Percentiles rank a stretch among this genome's conserved stretches.
phyloP scores from a whole-genome alignment of 2,329 filamentous ascomycete species.

The Xylaria sp. region DNA sequence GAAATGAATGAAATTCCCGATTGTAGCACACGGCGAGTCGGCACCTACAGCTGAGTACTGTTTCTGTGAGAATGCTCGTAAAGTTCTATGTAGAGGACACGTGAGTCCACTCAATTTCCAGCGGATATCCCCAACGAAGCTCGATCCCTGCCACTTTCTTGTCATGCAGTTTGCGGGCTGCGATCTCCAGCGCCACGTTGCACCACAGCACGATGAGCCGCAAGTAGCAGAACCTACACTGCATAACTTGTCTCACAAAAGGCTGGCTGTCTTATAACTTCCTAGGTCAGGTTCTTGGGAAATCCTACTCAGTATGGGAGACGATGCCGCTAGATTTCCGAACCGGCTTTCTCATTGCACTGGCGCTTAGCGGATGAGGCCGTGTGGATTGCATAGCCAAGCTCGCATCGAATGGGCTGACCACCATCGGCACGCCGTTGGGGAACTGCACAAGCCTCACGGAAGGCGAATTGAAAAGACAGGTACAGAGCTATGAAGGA shows the following conservation, averaged over 20 bases:
- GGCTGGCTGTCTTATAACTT: background rate
- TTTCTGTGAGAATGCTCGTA: background rate
- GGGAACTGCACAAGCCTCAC: conserved; percentile 15
- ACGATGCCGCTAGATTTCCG: background rate
- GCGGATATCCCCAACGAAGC: conserved; percentile 28
- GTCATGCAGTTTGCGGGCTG: background rate
- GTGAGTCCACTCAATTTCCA: background rate
- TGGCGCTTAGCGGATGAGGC: background rate
- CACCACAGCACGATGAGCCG: conserved; percentile 15
- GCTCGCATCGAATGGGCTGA: conserved; percentile 12
- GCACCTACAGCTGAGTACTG: background rate
- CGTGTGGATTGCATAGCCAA: background rate
- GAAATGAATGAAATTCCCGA: conserved; percentile 10
- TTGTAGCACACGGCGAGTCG: background rate
- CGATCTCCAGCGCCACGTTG: conserved; percentile 13
- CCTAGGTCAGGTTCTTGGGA: background rate
- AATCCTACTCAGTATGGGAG: background rate
- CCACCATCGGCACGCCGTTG: conserved; percentile 28
- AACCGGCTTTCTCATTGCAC: background rate
- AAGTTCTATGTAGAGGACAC: conserved; percentile 5
- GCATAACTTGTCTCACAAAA: background rate
- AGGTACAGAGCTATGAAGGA: background rate
- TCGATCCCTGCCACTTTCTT: conserved; percentile 8
- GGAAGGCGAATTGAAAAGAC: background rate
- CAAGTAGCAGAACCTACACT: conserved; percentile 2